Percentiles rank a stretch among this genome's conserved stretches.
These are phyloP conservation scores for Hydrangea macrophylla DNA, from an alignment of 148 eudicot genomes.

Conservation along the genomic window DNA sequence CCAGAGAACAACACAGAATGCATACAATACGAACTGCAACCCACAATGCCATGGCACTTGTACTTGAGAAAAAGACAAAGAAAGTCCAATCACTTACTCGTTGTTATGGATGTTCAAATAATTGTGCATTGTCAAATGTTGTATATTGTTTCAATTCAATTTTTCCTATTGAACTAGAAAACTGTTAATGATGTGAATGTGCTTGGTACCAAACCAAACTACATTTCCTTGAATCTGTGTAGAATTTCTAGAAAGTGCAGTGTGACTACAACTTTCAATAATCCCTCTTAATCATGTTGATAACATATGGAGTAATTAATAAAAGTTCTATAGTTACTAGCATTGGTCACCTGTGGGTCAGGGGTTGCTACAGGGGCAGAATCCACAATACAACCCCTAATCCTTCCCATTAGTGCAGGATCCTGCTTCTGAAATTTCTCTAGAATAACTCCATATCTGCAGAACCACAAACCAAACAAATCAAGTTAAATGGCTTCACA, in stretches of 20 bases:
- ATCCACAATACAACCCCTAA: slow-evolving; percentile 91
- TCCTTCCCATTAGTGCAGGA: slow-evolving; percentile 49
- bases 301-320: neutral
- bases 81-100: neutral
- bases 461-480: slow-evolving; percentile 6
- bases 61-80: neutral
- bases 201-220: neutral
- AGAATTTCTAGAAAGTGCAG: too few relatives aligned
- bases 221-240: neutral
- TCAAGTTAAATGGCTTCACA: slow-evolving; percentile 6
- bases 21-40: neutral
- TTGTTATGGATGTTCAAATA: neutral
- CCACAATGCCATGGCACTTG: neutral
- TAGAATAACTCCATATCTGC: slow-evolving; percentile 79
- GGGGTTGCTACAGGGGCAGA: slow-evolving; percentile 94
- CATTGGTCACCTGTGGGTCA: slow-evolving; percentile 77
- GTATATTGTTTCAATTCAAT: neutral
- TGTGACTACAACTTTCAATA: too few relatives aligned
- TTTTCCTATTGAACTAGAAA: neutral
- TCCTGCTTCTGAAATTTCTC: slow-evolving; percentile 81
- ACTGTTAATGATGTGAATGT: neutral
- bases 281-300: neutral
- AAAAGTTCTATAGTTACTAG: neutral
- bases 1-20: neutral
- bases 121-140: neutral